Evolutionary conservation across 2,329 filamentous ascomycete genomes (phyloP).

Genomic region (Lasiodiplodia hormozganensis): DNA sequence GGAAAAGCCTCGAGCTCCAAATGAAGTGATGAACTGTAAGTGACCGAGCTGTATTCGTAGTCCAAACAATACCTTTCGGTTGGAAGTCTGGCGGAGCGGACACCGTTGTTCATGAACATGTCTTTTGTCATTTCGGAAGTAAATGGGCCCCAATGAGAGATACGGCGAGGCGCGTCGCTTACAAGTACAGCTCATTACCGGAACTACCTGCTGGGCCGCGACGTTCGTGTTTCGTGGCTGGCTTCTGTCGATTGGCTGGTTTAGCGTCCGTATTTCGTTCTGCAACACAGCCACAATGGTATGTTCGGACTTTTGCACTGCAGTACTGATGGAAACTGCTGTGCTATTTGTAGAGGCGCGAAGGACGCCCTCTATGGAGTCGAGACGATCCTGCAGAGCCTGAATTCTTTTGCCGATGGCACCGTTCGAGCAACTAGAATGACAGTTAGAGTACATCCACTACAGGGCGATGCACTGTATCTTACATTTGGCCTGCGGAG

Average conservation of each 20-base stretch:
- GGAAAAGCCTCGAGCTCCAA: not conserved
- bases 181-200: not conserved
- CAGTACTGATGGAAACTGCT: not conserved
- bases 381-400: not conserved
- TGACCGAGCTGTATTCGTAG: not conserved
- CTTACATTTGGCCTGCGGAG: not conserved
- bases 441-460: not conserved
- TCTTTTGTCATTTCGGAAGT: not conserved
- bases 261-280: not conserved
- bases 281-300: not conserved
- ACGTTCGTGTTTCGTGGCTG: no score
- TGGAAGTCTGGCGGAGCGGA: not conserved
- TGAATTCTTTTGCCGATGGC: not conserved
- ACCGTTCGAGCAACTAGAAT: not conserved
- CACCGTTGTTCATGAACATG: not conserved
- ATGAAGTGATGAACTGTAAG: not conserved
- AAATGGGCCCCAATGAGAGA: not conserved
- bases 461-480: fast-evolving
- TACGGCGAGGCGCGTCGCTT: not conserved
- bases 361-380: not conserved
- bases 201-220: no score
- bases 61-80: not conserved
- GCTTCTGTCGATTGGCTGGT: no score
- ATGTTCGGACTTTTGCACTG: not conserved
- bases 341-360: not conserved